phyloP scores from a whole-genome alignment of 352 stramenopile species.

The Blastocystis sp. region DNA sequence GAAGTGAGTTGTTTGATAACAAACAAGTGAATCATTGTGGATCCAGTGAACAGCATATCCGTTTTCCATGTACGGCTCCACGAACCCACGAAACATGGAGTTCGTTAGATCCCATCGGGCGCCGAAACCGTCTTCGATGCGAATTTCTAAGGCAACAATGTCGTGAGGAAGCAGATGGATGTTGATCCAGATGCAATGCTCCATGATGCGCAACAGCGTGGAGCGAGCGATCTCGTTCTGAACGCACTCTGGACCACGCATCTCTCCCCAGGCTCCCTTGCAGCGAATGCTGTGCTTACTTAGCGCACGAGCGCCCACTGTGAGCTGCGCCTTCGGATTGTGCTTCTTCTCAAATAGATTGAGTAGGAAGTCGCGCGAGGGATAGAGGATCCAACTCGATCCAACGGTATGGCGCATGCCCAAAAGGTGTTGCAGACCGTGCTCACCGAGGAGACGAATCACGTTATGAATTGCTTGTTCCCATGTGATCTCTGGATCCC shows the following conservation, averaged over 20 bases:
- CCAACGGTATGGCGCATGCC: constrained; percentile 30
- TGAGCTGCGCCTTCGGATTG: constrained; percentile 61
- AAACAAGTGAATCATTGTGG: constrained; percentile 59
- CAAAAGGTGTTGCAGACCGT: constrained; percentile 15
- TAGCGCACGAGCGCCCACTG: constrained; percentile 68
- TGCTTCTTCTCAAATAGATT: neutral
- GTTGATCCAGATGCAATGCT: constrained; percentile 70
- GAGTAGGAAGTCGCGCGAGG: neutral
- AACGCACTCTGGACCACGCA: constrained; percentile 65
- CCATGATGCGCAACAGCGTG: constrained; percentile 65
- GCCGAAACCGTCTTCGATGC: constrained; percentile 67
- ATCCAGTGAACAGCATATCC: constrained; percentile 69
- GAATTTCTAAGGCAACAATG: constrained; percentile 68
- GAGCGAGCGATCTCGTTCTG: constrained; percentile 67
- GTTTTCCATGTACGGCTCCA: constrained; percentile 71
- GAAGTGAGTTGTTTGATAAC: neutral
- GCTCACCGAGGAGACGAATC: neutral
- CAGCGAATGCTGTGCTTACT: constrained; percentile 71
- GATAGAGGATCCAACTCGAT: constrained; percentile 9
- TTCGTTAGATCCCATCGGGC: constrained; percentile 66
- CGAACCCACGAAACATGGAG: constrained; percentile 68
- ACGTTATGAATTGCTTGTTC: neutral
- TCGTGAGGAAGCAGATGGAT: constrained; percentile 69
- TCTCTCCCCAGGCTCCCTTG: constrained; percentile 66
- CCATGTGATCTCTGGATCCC: neutral